Evolutionary conservation across 768 basidiomycete species (phyloP), one percentile per base, ranked within the genome.

Genomic region (Lactarius hengduanensis): DNA sequence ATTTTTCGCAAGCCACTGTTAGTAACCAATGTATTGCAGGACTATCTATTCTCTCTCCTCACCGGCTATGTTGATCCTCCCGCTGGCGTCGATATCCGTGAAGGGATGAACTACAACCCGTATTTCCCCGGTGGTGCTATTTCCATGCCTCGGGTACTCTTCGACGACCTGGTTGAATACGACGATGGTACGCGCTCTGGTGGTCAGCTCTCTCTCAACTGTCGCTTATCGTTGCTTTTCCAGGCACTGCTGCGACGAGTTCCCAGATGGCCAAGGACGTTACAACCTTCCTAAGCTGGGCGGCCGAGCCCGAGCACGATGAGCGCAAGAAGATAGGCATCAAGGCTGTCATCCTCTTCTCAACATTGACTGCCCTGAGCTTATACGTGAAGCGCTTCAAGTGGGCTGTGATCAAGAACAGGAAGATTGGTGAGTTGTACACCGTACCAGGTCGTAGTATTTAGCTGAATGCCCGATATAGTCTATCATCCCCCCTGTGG

Each of bases 231-330:
- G 22, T 45, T 57, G 47, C 57, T 66, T 56, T 32, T 50, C 18
- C 57, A 94, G 92, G 91, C 58, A 98, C 97, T 4, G 95, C 97
- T 16, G 93, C 96, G 15, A 99, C 97, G 57, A 89, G 94, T 7
- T 92, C 94, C 6, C 97, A 99, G 77, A 96, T 99, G 96, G 96
- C 97, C 72, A 99, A 98, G 84, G 97, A 99, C 74, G 95, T 99
- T 62, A 86, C 86, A 56, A 93, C 91, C 2, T 98, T 98, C 89
- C 80, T 98, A 59, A 87, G 87, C 80, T 98, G 96, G 96, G 93
- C 96, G 20, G 86, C 97, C 64, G 97, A 99, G 77, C 97, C 97
- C 36, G 97, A 99, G 77, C 92, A 96, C 73, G 97, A 99, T 74
- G 91, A 96, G 76, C 84, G 97, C 76, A 98, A 99, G 84, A 95